Evolutionary conservation across 306 rosid species (phyloP).

Genomic region (Vigna unguiculata): DNA sequence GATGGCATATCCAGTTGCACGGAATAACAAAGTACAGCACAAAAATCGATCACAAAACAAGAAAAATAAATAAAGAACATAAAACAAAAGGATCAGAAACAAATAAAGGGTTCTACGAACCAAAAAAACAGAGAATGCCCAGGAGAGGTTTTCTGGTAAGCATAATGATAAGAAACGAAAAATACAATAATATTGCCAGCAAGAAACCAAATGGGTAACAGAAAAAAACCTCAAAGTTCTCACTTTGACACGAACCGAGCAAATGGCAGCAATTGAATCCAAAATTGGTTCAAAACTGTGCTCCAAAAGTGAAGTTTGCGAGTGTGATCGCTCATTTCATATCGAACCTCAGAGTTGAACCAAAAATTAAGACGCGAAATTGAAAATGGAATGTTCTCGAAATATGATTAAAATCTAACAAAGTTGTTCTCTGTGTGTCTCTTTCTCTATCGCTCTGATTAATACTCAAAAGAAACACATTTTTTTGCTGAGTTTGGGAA

Average conservation of each 20-base stretch:
- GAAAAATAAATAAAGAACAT: background rate
- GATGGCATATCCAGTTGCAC: background rate
- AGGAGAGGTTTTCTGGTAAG: background rate
- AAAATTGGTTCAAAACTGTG: constrained; percentile 6
- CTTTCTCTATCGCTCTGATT: background rate
- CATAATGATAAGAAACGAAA: background rate
- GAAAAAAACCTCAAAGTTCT: background rate
- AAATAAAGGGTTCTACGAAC: background rate
- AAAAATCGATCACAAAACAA: background rate
- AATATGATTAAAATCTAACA: background rate
- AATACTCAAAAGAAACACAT: background rate
- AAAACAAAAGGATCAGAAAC: background rate
- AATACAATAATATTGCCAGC: background rate
- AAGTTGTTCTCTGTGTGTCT: background rate
- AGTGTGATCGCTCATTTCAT: constrained; percentile 16
- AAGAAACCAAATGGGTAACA: background rate
- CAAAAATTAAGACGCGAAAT: background rate
- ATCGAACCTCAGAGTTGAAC: constrained; percentile 14
- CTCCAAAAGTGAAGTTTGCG: background rate
- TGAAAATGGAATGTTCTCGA: background rate
- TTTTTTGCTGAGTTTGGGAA: background rate
- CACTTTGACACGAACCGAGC: background rate
- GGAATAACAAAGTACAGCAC: background rate
- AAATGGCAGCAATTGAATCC: constrained; percentile 14
- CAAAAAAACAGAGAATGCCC: background rate